A percentile compares a stretch with the other conserved stretches of the same genome.
phyloP scores from a whole-genome alignment of 2,329 filamentous ascomycete species.

The Ascosphaera apis region DNA sequence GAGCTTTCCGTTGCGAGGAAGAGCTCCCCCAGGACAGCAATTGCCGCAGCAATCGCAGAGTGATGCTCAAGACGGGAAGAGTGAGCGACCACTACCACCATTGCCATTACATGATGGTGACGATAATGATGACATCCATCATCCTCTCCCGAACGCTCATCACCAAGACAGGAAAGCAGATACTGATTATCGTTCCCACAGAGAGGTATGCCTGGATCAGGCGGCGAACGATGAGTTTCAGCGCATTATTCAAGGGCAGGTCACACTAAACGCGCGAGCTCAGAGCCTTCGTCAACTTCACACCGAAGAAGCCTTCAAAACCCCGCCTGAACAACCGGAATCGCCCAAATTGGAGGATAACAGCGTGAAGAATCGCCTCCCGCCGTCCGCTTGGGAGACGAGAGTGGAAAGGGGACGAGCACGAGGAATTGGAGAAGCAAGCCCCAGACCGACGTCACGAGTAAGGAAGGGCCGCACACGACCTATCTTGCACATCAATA shows the following conservation, averaged over 20 bases:
- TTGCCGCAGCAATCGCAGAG: background rate
- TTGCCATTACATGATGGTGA: background rate
- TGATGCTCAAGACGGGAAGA: background rate
- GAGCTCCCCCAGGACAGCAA: background rate
- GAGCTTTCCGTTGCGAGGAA: background rate
- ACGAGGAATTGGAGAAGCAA: background rate
- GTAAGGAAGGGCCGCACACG: background rate
- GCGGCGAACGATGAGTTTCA: slow-evolving; percentile 1
- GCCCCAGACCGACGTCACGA: background rate
- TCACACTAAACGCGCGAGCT: background rate
- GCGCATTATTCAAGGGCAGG: background rate
- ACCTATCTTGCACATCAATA: background rate
- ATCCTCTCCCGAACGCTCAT: no score
- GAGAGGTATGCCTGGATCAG: slow-evolving; percentile 1
- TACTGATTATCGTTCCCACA: background rate
- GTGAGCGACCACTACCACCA: background rate
- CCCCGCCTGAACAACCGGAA: background rate
- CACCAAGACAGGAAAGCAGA: background rate
- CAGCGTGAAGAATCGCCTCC: background rate
- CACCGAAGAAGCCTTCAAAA: background rate
- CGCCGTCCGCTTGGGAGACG: background rate
- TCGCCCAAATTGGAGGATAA: background rate
- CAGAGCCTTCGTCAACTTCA: background rate
- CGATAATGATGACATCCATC: background rate
- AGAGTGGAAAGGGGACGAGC: background rate